Evolutionary conservation across 2,329 filamentous ascomycete species (phyloP), one percentile per base, ranked within the genome.

Genomic region (Clonostachys rhizophaga): DNA sequence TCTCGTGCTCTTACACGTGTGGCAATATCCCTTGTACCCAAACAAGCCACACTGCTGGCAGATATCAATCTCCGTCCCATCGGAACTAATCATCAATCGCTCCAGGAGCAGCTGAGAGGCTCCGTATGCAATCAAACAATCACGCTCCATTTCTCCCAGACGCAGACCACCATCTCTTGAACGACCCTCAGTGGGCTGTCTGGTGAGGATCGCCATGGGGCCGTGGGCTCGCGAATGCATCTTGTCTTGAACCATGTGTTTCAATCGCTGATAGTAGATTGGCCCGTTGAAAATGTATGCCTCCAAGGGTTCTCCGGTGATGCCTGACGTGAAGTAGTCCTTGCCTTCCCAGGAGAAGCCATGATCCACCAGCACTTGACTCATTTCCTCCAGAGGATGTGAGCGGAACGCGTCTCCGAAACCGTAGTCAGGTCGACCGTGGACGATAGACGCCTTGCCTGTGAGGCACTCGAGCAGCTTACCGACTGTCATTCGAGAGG

Each of bases 231-330:
- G 89, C 34, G 89, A 92, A 70, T 99, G 94, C 94, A 99, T 97
- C 73, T 99, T 99, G 66, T 99, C 94, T 67, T 97, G 91, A 5
- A 99, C 94, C 94, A 99, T 99, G 78, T 99, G 94, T 79, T 99
- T 99, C 54, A 99, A 82, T 55, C 96, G 95, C 74, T 99, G 94
- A 74, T 99, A 99, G 75, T 96, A 99, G 68, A 99, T 99, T 11
- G 94, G 94, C 0, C 94, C 94, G 64, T 95, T 96, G 77, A 97
- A 99, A 62, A 99, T 91, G 69, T 97, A 97, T 12, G 91, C 91
- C 53, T 95, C 91, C 6, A 97, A 77, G 0, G 89, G 83, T 69
- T 99, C 94, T 58, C 94, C 95, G 0, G 94, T 97, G 62, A 96
- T 92, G 35, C 94, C 94, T 1, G 86, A 91, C 0, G 94, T 97